These are phyloP conservation scores for Aegilops longissima DNA, from an alignment of 176 grass and related monocot genomes.

Conservation along the genomic window DNA sequence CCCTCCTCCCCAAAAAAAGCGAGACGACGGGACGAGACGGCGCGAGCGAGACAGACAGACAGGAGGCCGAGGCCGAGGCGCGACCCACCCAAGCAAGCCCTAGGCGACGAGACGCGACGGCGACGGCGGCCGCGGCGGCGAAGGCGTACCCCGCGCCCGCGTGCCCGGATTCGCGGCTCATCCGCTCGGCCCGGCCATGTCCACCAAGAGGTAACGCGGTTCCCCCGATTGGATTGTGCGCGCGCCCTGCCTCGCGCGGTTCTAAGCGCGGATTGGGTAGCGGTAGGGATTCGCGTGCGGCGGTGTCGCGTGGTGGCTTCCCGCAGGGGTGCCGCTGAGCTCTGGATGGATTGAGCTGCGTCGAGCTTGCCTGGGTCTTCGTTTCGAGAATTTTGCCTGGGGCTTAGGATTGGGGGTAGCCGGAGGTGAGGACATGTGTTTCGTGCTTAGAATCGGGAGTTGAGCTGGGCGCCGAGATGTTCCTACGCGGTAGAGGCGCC, in stretches of 20 bases:
- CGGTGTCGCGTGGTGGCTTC: background rate
- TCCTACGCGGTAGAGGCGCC: background rate
- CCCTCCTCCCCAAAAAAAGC: background rate
- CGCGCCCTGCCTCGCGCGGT: background rate
- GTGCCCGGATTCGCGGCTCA: background rate
- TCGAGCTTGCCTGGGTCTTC: background rate
- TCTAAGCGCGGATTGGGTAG: background rate
- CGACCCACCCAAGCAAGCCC: background rate
- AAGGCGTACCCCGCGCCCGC: background rate
- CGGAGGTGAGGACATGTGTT: background rate
- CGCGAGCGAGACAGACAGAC: constrained; percentile 1
- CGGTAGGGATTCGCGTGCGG: background rate
- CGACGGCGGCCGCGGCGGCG: background rate
- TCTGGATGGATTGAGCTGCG: background rate
- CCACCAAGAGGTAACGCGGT: constrained; percentile 33
- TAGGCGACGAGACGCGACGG: background rate
- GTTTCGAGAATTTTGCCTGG: background rate
- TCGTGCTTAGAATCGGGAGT: background rate
- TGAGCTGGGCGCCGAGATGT: background rate
- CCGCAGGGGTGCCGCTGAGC: background rate
- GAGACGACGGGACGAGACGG: background rate
- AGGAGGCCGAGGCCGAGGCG: too few species aligned
- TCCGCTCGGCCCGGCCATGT: constrained; percentile 31
- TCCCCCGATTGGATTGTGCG: background rate
- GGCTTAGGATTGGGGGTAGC: background rate